Evolutionary conservation across 1,139 yeast genomes (phyloP), one percentile per base, ranked within the genome.

Genomic region (Cylindricascospora bacillispora): DNA sequence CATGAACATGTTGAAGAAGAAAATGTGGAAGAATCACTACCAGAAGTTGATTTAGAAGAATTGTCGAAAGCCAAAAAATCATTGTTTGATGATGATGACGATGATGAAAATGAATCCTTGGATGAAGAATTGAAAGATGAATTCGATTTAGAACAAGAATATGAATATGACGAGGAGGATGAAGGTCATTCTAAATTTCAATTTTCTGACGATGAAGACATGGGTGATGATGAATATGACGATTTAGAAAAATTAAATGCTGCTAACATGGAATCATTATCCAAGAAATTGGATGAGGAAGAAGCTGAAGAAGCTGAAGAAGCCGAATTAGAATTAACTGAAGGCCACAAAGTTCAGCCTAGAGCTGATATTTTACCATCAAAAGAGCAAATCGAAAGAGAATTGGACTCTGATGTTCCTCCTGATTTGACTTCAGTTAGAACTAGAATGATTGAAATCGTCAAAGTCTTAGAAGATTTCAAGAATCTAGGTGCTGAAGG

Each of bases 401-500:
- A 67, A 37, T 63, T 62, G 28, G 54, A 59, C 37, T 57, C 62
- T 26, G 63, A 63, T 30, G 59, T 65, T 33, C 77, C 81, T 25
- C 73, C 73, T 46, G 94, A 86, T 52, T 67, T 86, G 32, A 79
- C 85, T 7, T 66, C 81, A 48, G 70, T 82, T 12, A 74, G 97
- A 59, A 82, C 95, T 15, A 73, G 99, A 59, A 86, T 92, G 77
- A 73, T 89, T 43, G 98, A 92, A 62, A 72, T 92, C 38, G 92
- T 85, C 31, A 86, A 86, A 56, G 95, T 89, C n/a, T 68, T 92
- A 45, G 97, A 86, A 54, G 83, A 89, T 57, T 85, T 86, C 60
- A 77, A 77, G 50, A 77, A 66, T 28, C 57, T 85, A 45, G 81
- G 89, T 12, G 94, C 85, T 52, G 89, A 75, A 50, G 94, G 93